Conservation (phyloP, 257 asterid genomes). For the Handroanthus guayacan region DNA sequence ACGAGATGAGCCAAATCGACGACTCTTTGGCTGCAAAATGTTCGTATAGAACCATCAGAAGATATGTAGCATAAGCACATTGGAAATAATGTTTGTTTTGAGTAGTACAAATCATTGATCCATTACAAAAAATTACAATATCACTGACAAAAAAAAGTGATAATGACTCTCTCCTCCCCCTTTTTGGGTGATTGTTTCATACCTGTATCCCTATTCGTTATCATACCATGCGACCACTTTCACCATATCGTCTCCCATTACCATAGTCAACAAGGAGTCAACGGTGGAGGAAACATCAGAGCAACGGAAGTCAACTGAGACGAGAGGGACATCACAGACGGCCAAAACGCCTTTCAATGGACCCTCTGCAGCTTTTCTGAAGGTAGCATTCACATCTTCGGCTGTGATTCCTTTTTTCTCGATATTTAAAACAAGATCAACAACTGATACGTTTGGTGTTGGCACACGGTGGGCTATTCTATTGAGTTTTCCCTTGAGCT, state of each 20-base stretch:
- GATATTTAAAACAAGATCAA: slow-evolving; percentile 84
- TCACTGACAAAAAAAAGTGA: no score
- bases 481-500: slow-evolving; percentile 92
- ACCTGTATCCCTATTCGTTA: slow-evolving; percentile 99
- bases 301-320: slow-evolving; percentile 89
- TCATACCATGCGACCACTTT: slow-evolving; percentile 99
- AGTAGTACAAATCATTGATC: no score
- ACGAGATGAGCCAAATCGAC: slow-evolving; percentile 95
- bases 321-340: slow-evolving; percentile 73
- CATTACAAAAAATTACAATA: no score
- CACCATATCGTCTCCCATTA: slow-evolving; percentile 97
- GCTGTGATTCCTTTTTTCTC: slow-evolving; percentile 83
- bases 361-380: slow-evolving; percentile 87
- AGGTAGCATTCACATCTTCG: slow-evolving; percentile 85
- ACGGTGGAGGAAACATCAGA: slow-evolving; percentile 79
- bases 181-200: background rate
- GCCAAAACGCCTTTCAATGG: slow-evolving; percentile 74
- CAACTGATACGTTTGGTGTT: slow-evolving; percentile 92
- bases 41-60: background rate
- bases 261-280: slow-evolving; percentile 94
- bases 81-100: background rate
- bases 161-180: background rate
- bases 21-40: slow-evolving; percentile 79
- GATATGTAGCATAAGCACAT: background rate
- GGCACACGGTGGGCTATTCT: slow-evolving; percentile 97